Percentiles rank a stretch among this genome's conserved stretches.
These are phyloP conservation scores for Filobasidium wieringae DNA, from an alignment of 768 basidiomycete species.

Conservation along the genomic window DNA sequence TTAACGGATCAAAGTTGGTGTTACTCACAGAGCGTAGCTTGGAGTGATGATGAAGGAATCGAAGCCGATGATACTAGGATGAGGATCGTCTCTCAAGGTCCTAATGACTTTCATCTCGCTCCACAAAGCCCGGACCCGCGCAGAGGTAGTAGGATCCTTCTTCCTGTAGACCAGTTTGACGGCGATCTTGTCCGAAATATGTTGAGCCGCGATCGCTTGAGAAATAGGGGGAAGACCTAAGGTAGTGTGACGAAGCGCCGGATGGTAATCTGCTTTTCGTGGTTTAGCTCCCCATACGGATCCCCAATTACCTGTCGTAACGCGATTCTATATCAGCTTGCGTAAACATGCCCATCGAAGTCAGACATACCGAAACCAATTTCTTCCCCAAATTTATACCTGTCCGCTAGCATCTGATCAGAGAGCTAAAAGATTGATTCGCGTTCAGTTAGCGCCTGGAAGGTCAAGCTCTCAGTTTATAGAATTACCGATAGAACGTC, in stretches of 20 bases:
- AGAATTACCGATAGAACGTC: slow-evolving; percentile 15
- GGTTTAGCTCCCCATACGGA: slow-evolving; percentile 31
- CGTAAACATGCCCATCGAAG: not conserved
- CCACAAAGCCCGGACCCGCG: slow-evolving; percentile 86
- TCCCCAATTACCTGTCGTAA: slow-evolving; percentile 29
- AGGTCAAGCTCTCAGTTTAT: not conserved
- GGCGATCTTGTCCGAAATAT: slow-evolving; percentile 46
- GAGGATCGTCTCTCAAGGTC: slow-evolving; percentile 67
- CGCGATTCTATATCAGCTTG: not conserved
- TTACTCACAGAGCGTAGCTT: slow-evolving; percentile 70
- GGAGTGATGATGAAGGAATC: slow-evolving; percentile 88
- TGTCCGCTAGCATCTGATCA: slow-evolving; percentile 26
- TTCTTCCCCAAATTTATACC: slow-evolving; percentile 28
- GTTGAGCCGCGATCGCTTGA: slow-evolving; percentile 8
- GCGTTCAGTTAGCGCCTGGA: not conserved
- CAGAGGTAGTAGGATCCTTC: slow-evolving; percentile 72
- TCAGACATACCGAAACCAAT: slow-evolving; percentile 29
- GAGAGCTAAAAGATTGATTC: slow-evolving; percentile 14
- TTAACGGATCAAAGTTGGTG: not conserved
- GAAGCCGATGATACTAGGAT: slow-evolving; percentile 85
- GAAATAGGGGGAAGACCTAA: not conserved
- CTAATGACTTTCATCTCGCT: slow-evolving; percentile 96
- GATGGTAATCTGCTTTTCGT: slow-evolving; percentile 9
- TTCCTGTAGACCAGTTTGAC: slow-evolving; percentile 84
- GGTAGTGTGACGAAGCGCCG: slow-evolving; percentile 1